These are phyloP conservation scores for Nannizziopsis arthrosporioides DNA, from an alignment of 2,329 filamentous ascomycete genomes.

Conservation along the genomic window DNA sequence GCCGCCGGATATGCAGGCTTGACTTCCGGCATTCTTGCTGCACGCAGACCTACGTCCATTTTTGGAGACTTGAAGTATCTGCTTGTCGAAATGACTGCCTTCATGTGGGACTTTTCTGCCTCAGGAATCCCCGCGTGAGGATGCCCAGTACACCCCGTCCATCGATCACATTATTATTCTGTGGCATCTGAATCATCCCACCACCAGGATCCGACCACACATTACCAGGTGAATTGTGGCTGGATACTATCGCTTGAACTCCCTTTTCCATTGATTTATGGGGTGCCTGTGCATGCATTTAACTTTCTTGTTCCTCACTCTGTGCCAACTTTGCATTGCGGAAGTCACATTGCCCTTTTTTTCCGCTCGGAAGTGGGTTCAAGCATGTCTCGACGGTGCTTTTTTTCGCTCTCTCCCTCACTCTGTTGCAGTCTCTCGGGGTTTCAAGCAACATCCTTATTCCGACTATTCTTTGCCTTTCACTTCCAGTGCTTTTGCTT, in stretches of 20 bases:
- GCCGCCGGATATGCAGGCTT: no score
- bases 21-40: no score
- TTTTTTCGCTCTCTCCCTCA: not conserved
- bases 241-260: no score
- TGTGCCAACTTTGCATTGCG: conserved; percentile 8
- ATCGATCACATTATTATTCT: conserved; percentile 7
- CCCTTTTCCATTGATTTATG: not conserved
- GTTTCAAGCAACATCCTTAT: not conserved
- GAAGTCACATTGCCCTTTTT: conserved; percentile 6
- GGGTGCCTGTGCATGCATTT: not conserved
- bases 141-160: not conserved
- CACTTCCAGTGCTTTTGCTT: not conserved
- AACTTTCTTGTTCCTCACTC: conserved; percentile 6
- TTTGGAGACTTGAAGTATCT: no score
- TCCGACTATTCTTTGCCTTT: not conserved
- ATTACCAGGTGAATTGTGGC: no score
- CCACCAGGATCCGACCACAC: conserved; percentile 1
- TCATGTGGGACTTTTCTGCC: conserved; percentile 1
- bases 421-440: not conserved
- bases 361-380: not conserved
- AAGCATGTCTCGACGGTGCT: not conserved
- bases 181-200: conserved; percentile 9
- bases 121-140: not conserved
- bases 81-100: not conserved
- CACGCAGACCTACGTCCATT: no score